Evolutionary conservation across 1,284 basidiomycete genomes (phyloP).

Genomic region (Sanghuangporus weigelae): DNA sequence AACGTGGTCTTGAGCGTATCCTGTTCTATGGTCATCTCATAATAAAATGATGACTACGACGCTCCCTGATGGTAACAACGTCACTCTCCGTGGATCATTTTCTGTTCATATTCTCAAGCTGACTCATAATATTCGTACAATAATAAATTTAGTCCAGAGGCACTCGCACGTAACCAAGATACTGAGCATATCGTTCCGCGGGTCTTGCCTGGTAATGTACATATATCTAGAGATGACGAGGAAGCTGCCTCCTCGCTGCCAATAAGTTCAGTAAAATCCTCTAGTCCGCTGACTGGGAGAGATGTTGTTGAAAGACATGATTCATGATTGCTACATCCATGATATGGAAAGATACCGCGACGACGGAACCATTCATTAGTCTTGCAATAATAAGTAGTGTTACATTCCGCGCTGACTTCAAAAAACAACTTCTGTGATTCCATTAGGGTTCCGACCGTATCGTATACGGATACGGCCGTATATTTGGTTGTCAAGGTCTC

Average conservation of each 20-base stretch:
- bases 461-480: too few species aligned
- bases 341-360: constrained; percentile 51
- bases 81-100: too few species aligned
- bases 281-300: constrained; percentile 51
- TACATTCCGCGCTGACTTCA: not conserved
- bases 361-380: constrained; percentile 51
- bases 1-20: too few species aligned
- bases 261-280: constrained; percentile 45
- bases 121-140: too few species aligned
- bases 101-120: too few species aligned
- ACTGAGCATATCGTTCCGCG: constrained; percentile 47
- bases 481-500: too few species aligned
- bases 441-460: too few species aligned
- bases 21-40: not conserved
- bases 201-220: constrained; percentile 20
- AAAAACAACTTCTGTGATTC: not conserved
- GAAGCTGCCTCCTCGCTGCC: constrained; percentile 20
- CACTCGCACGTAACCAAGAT: constrained; percentile 57
- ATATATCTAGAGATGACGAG: not conserved
- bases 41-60: not conserved
- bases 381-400: not conserved
- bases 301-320: constrained; percentile 59
- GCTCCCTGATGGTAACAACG: too few species aligned
- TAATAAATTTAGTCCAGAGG: constrained; percentile 42
- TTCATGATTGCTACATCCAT: constrained; percentile 55